Evolutionary conservation across 768 basidiomycete species (phyloP).

Genomic region (Collybiopsis luxurians): DNA sequence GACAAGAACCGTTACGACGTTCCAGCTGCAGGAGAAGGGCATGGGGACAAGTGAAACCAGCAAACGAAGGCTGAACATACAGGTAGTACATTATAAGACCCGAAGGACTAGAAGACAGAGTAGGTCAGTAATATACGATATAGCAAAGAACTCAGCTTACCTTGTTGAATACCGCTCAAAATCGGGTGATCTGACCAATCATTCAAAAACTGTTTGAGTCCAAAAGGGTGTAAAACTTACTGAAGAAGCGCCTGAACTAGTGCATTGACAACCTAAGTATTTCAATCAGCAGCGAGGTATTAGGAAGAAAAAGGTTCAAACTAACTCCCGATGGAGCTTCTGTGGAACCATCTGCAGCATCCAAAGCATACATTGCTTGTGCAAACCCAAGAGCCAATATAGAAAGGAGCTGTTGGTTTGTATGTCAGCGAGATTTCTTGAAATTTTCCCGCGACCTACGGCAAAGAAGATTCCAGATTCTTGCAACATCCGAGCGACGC

Average conservation of each 20-base stretch:
- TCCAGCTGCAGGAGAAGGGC: slow-evolving; percentile 54
- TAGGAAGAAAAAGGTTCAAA: background rate
- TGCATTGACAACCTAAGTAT: slow-evolving; percentile 57
- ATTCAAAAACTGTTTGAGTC: background rate
- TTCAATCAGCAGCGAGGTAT: background rate
- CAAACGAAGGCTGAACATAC: slow-evolving; percentile 36
- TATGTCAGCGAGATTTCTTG: background rate
- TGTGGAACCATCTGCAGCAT: slow-evolving; percentile 81
- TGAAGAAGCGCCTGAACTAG: slow-evolving; percentile 82
- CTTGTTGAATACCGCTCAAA: slow-evolving; percentile 55
- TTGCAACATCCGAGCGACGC: slow-evolving; percentile 87
- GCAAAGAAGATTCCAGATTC: slow-evolving; percentile 94
- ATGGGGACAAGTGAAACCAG: slow-evolving; percentile 4
- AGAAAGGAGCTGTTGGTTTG: slow-evolving; percentile 59
- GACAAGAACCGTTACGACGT: slow-evolving; percentile 76
- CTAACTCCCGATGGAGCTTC: slow-evolving; percentile 51
- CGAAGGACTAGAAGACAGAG: slow-evolving; percentile 35
- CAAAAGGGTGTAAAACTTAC: slow-evolving; percentile 36
- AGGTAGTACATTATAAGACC: slow-evolving; percentile 78
- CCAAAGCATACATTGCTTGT: slow-evolving; percentile 86
- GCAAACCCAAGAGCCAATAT: slow-evolving; percentile 82
- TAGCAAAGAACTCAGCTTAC: slow-evolving; percentile 24
- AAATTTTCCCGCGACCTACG: slow-evolving; percentile 41
- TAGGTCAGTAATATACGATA: background rate
- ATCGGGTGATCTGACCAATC: slow-evolving; percentile 54